Conservation (phyloP, 164 flowering plant genomes). For the Cinnamomum micranthum region DNA sequence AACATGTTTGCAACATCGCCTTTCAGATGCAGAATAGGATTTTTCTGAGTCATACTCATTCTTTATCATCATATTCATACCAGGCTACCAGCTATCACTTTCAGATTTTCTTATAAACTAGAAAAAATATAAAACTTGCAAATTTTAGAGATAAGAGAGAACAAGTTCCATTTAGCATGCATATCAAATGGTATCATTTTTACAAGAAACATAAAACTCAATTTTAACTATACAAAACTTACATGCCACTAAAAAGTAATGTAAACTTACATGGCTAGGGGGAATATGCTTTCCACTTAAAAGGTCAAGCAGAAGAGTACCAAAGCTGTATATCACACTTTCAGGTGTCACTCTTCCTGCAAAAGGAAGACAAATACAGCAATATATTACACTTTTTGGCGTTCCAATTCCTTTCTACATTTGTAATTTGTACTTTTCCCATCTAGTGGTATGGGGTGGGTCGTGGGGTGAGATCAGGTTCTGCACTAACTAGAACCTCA, state of each 20-base stretch:
- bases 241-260: background rate
- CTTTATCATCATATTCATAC: no score
- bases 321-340: conserved; percentile 94
- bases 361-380: conserved; percentile 5
- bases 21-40: no score
- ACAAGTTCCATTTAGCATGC: background rate
- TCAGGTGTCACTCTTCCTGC: conserved; percentile 91
- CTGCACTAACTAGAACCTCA: no score
- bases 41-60: no score
- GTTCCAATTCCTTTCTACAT: no score
- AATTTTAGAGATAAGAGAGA: background rate
- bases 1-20: no score
- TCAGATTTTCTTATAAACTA: background rate
- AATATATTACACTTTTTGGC: background rate
- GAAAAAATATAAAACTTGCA: background rate
- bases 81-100: no score
- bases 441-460: no score
- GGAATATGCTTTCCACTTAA: conserved; percentile 98
- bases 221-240: no score
- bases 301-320: conserved; percentile 91
- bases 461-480: no score
- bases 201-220: background rate
- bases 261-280: conserved; percentile 83
- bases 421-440: no score
- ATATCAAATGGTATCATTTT: background rate